Evolutionary conservation across 495 filamentous ascomycete genomes (phyloP).

Genomic region (Aspergillus avenaceus): DNA sequence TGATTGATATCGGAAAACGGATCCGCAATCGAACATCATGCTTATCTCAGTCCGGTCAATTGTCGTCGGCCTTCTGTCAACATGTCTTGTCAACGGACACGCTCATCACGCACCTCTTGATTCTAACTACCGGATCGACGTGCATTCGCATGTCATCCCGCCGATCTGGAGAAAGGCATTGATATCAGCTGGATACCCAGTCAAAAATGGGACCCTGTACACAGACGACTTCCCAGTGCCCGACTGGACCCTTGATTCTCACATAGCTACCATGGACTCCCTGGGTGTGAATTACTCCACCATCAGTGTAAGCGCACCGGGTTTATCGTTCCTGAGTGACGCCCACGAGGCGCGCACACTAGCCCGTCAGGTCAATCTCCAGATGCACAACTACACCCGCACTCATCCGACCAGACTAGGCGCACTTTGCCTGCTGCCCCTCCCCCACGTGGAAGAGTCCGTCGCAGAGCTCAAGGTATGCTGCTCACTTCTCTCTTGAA

Average conservation of each 20-base stretch:
- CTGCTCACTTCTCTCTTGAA: constrained; percentile 7
- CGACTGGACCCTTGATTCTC: constrained; percentile 37
- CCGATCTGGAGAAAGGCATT: constrained; percentile 23
- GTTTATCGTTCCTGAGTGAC: constrained; percentile 33
- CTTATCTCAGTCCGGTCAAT: background rate
- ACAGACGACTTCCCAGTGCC: constrained; percentile 15
- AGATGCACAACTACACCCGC: constrained; percentile 29
- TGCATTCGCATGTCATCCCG: constrained; percentile 33
- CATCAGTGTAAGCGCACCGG: constrained; percentile 43
- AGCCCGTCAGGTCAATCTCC: constrained; percentile 23
- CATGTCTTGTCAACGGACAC: background rate
- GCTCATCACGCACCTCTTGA: background rate
- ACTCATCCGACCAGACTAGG: constrained; percentile 37
- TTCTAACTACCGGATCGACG: constrained; percentile 23
- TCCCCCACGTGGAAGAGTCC: constrained; percentile 36
- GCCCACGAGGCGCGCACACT: constrained; percentile 16
- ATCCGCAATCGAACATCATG: background rate
- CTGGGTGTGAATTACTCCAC: constrained; percentile 42
- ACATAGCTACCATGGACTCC: constrained; percentile 41
- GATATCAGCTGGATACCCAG: constrained; percentile 21
- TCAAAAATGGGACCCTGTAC: constrained; percentile 31
- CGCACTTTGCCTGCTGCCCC: constrained; percentile 47
- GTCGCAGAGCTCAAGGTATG: constrained; percentile 36
- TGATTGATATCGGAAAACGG: no score
- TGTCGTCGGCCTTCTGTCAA: background rate